Evolutionary conservation across 1,139 yeast species (phyloP), one percentile per base, ranked within the genome.

Genomic region (Kodamaea suecica): DNA sequence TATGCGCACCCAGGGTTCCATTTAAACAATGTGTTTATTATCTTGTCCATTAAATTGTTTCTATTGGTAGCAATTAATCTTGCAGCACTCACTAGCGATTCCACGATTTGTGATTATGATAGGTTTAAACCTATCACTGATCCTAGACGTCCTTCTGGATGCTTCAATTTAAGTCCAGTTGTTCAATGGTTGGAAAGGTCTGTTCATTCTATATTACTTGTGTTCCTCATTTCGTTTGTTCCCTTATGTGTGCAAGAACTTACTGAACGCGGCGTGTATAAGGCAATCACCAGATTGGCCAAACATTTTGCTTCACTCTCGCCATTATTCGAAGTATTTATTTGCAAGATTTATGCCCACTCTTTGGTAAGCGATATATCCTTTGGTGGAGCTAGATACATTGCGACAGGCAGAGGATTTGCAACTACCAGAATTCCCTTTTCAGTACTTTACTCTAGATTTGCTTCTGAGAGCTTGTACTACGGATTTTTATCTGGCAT

Each of bases 1-100:
- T 74, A 73, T 52, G 80, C 79, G 0, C 80, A 74, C 47, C 73
- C 78, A 2, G 80, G 80, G 1, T 75, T 74, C 39, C 80, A 75
- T 43, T 56, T 74, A 48, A 75, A 75, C 43, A 74, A 75, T 45
- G 66, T 69, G 3, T 72, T 72, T 47, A 74, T 75, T 31, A 61
- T 73, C 33, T 48, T 73, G 11, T 72, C 79, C 0, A 62, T 73
- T 33, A 65, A 72, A 35, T 50, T 73, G 38, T 72, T 73, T 41
- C 55, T 73, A 43, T 48, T 73, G 20, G 72, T 71, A 8, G 64
- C 68, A 4, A 58, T 71, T 17, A 73, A 73, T 41, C 53, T 74
- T 30, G 78, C 78, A 1, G 73, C 75, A 0, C 49, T 74, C 17
- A 58, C 72, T 0, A 60, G 63, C 32, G 75, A 69, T 37, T 59